These are phyloP conservation scores for Solioccasus polychromus DNA, from an alignment of 768 basidiomycete species.

Conservation along the genomic window DNA sequence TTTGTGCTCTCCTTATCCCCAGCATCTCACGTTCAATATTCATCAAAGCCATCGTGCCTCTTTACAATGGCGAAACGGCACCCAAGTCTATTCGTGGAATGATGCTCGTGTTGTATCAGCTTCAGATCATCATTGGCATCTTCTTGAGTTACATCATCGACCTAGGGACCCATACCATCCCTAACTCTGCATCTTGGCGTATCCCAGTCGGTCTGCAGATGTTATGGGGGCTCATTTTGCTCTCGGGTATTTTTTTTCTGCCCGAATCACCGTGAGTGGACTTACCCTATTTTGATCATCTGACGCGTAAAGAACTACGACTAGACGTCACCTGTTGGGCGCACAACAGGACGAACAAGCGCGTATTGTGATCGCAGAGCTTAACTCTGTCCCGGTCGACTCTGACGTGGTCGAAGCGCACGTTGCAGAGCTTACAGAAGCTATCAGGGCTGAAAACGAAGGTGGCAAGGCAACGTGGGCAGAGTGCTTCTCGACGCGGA, in stretches of 20 bases:
- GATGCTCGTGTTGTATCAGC: constrained; percentile 46
- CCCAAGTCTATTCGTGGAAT: constrained; percentile 68
- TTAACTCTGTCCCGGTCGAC: too few relatives aligned
- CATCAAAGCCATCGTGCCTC: constrained; percentile 2
- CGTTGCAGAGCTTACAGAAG: constrained; percentile 45
- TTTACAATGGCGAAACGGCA: constrained; percentile 69
- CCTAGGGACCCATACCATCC: constrained; percentile 56
- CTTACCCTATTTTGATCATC: neutral
- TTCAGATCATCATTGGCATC: constrained; percentile 71
- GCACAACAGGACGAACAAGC: too few relatives aligned
- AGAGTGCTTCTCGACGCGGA: constrained; percentile 57
- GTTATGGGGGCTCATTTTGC: constrained; percentile 60
- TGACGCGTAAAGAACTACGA: neutral
- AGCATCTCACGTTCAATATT: neutral
- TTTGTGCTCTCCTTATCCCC: constrained; percentile 42
- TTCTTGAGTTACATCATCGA: constrained; percentile 63
- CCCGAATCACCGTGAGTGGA: constrained; percentile 59
- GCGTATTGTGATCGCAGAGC: too few relatives aligned
- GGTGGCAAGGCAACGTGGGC: constrained; percentile 52
- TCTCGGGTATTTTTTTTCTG: constrained; percentile 66
- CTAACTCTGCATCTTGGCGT: constrained; percentile 55
- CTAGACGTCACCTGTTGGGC: constrained; percentile 41
- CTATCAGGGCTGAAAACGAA: constrained; percentile 42
- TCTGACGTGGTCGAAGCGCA: constrained; percentile 49
- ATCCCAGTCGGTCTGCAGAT: constrained; percentile 59